Base-by-base conservation (phyloP, 1,284 basidiomycete genomes). In the Sanghuangporus sanghuang region DNA sequence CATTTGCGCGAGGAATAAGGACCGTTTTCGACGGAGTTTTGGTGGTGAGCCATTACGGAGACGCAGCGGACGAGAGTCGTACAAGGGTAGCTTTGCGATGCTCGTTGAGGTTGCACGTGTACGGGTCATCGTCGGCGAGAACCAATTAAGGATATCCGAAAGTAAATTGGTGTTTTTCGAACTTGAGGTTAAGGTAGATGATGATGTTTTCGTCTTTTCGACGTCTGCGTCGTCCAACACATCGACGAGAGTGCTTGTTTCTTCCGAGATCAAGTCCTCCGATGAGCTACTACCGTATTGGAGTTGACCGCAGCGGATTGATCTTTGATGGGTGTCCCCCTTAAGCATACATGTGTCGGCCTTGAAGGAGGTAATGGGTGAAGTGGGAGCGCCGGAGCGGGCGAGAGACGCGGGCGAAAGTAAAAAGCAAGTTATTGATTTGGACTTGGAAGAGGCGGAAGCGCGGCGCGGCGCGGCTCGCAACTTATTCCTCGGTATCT, bases 11-110 rank as follows among this genome's bases (percentile, higher is more conserved):
- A 62, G 35, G 40, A 65, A 44, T 38, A 53, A 42, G 18, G 56
- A 63, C 14, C 57, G 60, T 35, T 58, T 65, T 38, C 61, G 55
- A 8, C 61, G 46, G 11, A 63, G 40, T 48, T 63, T 65, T 23
- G 64, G 61, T 23, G 64, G 64, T 0, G 64, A 65, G 23, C 56
- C 57, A 49, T 54, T 62, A 18, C 64, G 64, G 9, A 59, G 61
- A 23, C 64, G 64, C 4, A 61, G 64, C 3, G 42, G 27, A 9
- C 57, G 50, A 39, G 40, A 23, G 23, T 62, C 60, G 49, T 65
- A 65, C n/a, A 65, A 32, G 1, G 64, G 64, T 23, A 65, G 64
- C 39, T 62, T 50, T 18, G 64, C 59, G 38, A 48, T 38, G 27
- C 44, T 46, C 44, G 50, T 32, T 32, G 27, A 32, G 27, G 27